These are phyloP conservation scores for Backusella australiensis DNA, from an alignment of 192 early-diverging fungal genomes.

Conservation along the genomic window DNA sequence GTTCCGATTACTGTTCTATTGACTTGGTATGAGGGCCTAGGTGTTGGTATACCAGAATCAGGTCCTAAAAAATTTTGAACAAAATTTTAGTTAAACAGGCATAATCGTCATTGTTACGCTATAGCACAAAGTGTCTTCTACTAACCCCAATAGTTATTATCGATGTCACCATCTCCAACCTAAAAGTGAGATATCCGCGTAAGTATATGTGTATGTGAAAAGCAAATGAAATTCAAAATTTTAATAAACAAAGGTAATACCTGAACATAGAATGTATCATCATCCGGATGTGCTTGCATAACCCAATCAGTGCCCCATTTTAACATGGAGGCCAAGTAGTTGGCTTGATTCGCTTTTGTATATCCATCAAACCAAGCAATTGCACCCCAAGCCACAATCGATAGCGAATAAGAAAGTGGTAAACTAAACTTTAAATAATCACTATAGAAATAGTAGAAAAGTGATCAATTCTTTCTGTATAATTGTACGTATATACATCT, in stretches of 20 bases:
- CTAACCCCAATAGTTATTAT: slow-evolving; percentile 59
- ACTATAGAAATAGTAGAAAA: slow-evolving; percentile 9
- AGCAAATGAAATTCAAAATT: background rate
- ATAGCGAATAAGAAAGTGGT: slow-evolving; percentile 49
- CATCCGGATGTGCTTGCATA: slow-evolving; percentile 54
- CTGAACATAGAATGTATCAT: slow-evolving; percentile 50
- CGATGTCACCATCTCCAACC: slow-evolving; percentile 42
- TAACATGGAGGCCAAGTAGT: slow-evolving; percentile 45
- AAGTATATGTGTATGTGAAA: background rate
- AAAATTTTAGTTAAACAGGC: background rate
- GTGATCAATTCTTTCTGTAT: background rate
- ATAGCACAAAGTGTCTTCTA: slow-evolving; percentile 18
- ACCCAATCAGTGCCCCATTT: slow-evolving; percentile 62
- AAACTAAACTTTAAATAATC: slow-evolving; percentile 63
- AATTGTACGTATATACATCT: background rate
- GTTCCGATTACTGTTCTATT: slow-evolving; percentile 46
- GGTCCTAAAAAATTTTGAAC: slow-evolving; percentile 17
- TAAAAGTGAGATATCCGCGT: background rate
- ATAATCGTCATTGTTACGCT: background rate
- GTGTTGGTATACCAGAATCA: slow-evolving; percentile 42
- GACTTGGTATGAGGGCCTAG: slow-evolving; percentile 49
- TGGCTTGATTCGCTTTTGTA: slow-evolving; percentile 44
- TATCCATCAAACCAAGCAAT: slow-evolving; percentile 56
- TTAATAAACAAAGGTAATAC: slow-evolving; percentile 15
- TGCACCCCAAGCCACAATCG: slow-evolving; percentile 52